Evolutionary conservation across 2,329 filamentous ascomycete genomes (phyloP).

Genomic region (Aspergillus tanneri): DNA sequence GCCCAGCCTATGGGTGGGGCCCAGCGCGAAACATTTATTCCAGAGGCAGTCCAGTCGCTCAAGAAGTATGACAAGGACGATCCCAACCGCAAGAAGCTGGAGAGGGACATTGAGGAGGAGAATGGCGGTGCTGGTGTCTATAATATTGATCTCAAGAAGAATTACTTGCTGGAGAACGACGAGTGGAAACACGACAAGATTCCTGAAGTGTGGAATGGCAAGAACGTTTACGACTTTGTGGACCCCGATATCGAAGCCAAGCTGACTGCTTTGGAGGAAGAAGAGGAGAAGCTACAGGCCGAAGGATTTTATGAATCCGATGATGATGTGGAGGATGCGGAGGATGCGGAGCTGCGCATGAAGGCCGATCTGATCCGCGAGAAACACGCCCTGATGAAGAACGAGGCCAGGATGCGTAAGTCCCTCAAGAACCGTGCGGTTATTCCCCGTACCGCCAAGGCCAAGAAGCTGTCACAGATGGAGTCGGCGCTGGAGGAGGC

Average conservation of each 20-base stretch:
- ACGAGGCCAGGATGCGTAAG: slow-evolving; percentile 94
- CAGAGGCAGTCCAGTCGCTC: slow-evolving; percentile 73
- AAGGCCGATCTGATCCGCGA: slow-evolving; percentile 95
- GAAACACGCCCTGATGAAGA: slow-evolving; percentile 88
- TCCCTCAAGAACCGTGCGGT: slow-evolving; percentile 94
- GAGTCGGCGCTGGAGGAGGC: slow-evolving; percentile 80
- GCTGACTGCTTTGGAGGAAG: slow-evolving; percentile 85
- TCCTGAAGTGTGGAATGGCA: slow-evolving; percentile 89
- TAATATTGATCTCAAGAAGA: slow-evolving; percentile 86
- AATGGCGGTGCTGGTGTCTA: slow-evolving; percentile 94
- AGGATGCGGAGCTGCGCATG: slow-evolving; percentile 80
- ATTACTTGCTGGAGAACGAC: slow-evolving; percentile 81
- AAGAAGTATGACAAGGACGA: slow-evolving; percentile 91
- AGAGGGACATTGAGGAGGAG: slow-evolving; percentile 84
- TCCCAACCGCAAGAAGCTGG: slow-evolving; percentile 74
- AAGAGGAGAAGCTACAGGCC: slow-evolving; percentile 87
- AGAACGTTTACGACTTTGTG: slow-evolving; percentile 96
- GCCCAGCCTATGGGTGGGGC: slow-evolving; percentile 85
- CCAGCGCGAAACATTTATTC: slow-evolving; percentile 78
- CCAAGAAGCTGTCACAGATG: slow-evolving; percentile 83
- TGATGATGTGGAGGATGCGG: slow-evolving; percentile 77
- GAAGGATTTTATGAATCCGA: slow-evolving; percentile 94
- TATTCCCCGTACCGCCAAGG: slow-evolving; percentile 78
- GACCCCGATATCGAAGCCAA: slow-evolving; percentile 96
- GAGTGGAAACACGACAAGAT: slow-evolving; percentile 97